These are phyloP conservation scores for Juglanconis oblonga DNA, from an alignment of 2,329 filamentous ascomycete genomes.

Conservation along the genomic window DNA sequence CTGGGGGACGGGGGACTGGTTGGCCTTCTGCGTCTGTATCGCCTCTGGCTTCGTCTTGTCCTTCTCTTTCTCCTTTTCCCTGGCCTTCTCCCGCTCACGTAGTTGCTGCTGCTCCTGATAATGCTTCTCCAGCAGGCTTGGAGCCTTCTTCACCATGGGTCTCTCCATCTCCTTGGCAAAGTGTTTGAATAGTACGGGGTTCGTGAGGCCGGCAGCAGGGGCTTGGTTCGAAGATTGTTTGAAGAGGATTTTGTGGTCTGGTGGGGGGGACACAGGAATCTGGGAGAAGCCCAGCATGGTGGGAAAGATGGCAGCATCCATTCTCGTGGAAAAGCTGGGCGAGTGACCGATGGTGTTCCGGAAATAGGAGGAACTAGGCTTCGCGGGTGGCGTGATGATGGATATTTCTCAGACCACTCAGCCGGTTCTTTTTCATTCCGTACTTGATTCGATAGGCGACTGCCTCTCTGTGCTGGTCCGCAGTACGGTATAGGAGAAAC, in stretches of 20 bases:
- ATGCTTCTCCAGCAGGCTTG: slow-evolving; percentile 15
- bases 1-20: neutral
- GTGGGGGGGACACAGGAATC: slow-evolving; percentile 37
- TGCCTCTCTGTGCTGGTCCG: neutral
- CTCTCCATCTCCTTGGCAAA: slow-evolving; percentile 23
- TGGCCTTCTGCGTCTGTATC: slow-evolving; percentile 9
- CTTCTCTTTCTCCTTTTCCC: neutral
- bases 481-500: neutral
- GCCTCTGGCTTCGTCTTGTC: neutral
- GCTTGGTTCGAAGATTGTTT: slow-evolving; percentile 13
- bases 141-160: slow-evolving; percentile 13
- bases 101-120: slow-evolving; percentile 12
- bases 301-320: slow-evolving; percentile 15
- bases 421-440: slow-evolving; percentile 1
- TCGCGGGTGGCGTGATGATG: slow-evolving; percentile 17
- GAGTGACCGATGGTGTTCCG: neutral
- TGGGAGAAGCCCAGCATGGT: slow-evolving; percentile 23
- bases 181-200: slow-evolving; percentile 20
- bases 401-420: slow-evolving; percentile 17
- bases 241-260: slow-evolving; percentile 35
- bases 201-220: slow-evolving; percentile 8
- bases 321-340: neutral
- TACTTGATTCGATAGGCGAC: neutral
- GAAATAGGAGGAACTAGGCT: slow-evolving; percentile 12
- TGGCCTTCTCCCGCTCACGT: neutral